Base-by-base conservation (phyloP, 305 asterid genomes). In the Solanum chacoense region DNA sequence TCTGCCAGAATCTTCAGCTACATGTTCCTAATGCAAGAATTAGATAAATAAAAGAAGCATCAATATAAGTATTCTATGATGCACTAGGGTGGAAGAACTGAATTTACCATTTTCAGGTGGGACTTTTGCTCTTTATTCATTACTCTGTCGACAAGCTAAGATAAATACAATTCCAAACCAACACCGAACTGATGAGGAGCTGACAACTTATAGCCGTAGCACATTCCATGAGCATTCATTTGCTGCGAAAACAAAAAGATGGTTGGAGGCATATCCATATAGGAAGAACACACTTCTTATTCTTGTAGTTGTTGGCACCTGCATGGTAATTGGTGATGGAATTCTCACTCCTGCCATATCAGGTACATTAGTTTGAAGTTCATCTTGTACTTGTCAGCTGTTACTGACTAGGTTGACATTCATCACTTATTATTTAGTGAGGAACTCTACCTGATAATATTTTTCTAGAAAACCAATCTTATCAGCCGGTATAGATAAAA, bases 271-370 rank as follows among this genome's bases (percentile, higher is more conserved):
- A 38, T 85, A 87, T 45, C 90, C 93, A 9, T 91, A 93, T 78
- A 93, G 96, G 89, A 94, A 93, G 93, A 95, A 91, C 88, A 90
- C 97, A 6, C 98, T 97, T 92, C 99, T 97, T 86, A 80, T 95
- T 22, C 93, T 97, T 59, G 99, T 97, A 63, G 98, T 97, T 76
- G 93, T 93, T 20, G 98, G 99, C 29, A 96, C 99, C 11, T 97
- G 99, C 93, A 97, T 96, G 99, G 98, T 97, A 75, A 94, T 97
- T 88, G 99, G 99, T 20, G 99, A 97, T 92, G 99, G 99, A 88
- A 97, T 97, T 93, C 99, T 97, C 89, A 97, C 99, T 87, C 99
- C 99, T 77, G 99, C 99, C 69, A 96, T 97, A 87, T 97, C 99
- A 36, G 99, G 99, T 96, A 84, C 26, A 29, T 42, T 50, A 83